Evolutionary conservation across 805 yeast species (phyloP), one percentile per base, ranked within the genome.

Genomic region (Saturnispora gosingensis): DNA sequence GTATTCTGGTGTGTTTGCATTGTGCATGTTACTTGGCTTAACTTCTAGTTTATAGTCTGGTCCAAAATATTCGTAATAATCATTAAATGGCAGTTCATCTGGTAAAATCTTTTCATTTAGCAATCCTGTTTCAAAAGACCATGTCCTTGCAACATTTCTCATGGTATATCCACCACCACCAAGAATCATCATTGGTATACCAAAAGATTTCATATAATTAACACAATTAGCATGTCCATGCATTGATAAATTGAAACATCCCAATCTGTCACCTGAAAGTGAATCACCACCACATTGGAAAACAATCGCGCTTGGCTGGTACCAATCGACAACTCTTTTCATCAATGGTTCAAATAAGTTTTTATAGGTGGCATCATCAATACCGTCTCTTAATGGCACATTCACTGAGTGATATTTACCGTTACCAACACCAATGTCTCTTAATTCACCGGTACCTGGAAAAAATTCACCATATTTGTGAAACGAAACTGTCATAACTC

Each of bases 91-190:
- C 57, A 82, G 70, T 59, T 84, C 89, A 24, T 82, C 69, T 36
- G 90, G 91, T 59, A 93, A 70, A 43, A 83, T 72, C 9, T 84
- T 87, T 59, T 87, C 84, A 63, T 91, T 84, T 57, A 91, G 75
- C 43, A 93, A 74, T 13, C 97, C 96, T 0, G 97, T 83, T 68
- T 93, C 99, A 63, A 76, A 90, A 2, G 96, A 80, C 98, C 99
- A 91, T 11, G 95, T 78, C 59, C 99, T 75, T 5, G 97, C 88
- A 46, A 93, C 99, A 65, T 93, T 93, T 66, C 97, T 78, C 78
- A 95, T 95, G 2, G 99, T 93, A 70, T 93, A 93, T 20, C 99
- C 99, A 59, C 99, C 99, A 47, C 99, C 99, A 40, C 99, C 99
- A 20, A 93, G 75, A 30, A 93, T 95, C 83, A 93, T 78, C 77